A percentile compares a stretch with the other conserved stretches of the same genome.
Evolutionary conservation across 2,329 filamentous ascomycete species (phyloP).

Genomic region (Fonsecaea nubica): DNA sequence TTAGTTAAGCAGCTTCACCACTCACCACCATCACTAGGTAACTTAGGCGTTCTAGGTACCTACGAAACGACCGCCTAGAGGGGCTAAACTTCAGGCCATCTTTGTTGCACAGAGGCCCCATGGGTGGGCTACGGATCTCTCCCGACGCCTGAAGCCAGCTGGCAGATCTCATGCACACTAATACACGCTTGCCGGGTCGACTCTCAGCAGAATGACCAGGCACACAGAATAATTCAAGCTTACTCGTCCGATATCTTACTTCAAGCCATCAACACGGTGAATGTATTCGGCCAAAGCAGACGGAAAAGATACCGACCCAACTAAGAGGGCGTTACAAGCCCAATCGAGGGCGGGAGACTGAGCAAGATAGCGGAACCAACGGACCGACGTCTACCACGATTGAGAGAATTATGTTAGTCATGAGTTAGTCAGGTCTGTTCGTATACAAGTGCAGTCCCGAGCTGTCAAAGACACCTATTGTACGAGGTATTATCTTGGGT

Average conservation of each 20-base stretch:
- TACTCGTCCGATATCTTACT: background rate
- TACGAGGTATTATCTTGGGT: background rate
- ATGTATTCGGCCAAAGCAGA: background rate
- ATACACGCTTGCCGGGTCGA: background rate
- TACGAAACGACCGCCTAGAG: slow-evolving; percentile 17
- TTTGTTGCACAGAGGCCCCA: background rate
- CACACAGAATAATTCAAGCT: background rate
- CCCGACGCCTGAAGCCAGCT: slow-evolving; percentile 15
- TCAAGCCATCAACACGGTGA: background rate
- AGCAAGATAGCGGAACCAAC: slow-evolving; percentile 4
- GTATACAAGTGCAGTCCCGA: background rate
- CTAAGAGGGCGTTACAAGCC: background rate
- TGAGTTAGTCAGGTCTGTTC: slow-evolving; percentile 7
- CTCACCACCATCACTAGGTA: background rate
- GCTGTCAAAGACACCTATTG: background rate
- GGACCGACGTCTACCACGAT: background rate
- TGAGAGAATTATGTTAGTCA: slow-evolving; percentile 3
- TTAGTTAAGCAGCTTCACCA: slow-evolving; percentile 22
- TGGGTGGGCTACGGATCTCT: slow-evolving; percentile 13
- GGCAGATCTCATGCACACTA: slow-evolving; percentile 20
- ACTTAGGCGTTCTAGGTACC: background rate
- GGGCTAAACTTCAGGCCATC: slow-evolving; percentile 21
- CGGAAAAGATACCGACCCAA: background rate
- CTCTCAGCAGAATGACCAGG: background rate
- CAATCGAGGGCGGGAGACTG: background rate